These are phyloP conservation scores for Metschnikowia continentalis DNA, from an alignment of 805 yeast species.

Conservation along the genomic window DNA sequence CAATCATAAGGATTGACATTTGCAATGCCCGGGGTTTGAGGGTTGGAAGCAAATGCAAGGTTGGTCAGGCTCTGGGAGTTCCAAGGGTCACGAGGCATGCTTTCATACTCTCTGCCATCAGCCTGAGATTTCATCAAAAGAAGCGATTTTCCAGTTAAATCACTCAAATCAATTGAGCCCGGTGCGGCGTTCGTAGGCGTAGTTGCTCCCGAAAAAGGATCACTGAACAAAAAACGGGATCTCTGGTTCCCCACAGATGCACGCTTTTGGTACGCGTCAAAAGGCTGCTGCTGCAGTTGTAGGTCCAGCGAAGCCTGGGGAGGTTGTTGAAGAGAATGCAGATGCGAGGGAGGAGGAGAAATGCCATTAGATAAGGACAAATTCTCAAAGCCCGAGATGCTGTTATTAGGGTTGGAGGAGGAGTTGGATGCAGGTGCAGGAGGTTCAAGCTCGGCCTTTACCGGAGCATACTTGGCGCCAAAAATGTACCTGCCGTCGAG, in stretches of 20 bases:
- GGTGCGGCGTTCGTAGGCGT: slow-evolving; percentile 16
- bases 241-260: slow-evolving; percentile 55
- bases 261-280: slow-evolving; percentile 41
- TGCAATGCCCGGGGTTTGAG: slow-evolving; percentile 37
- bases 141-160: slow-evolving; percentile 39
- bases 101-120: slow-evolving; percentile 45
- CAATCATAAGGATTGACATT: slow-evolving; percentile 15
- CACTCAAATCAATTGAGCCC: slow-evolving; percentile 31
- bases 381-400: slow-evolving; percentile 18
- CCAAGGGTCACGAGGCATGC: slow-evolving; percentile 48
- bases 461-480: slow-evolving; percentile 33
- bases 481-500: slow-evolving; percentile 39
- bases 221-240: slow-evolving; percentile 67
- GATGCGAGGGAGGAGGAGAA: slow-evolving; percentile 30
- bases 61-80: slow-evolving; percentile 13
- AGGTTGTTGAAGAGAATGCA: slow-evolving; percentile 8
- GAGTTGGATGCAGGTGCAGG: slow-evolving; percentile 14
- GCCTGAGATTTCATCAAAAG: slow-evolving; percentile 44
- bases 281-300: slow-evolving; percentile 8
- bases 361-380: slow-evolving; percentile 27
- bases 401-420: slow-evolving; percentile 13
- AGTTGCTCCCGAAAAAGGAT: slow-evolving; percentile 41
- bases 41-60: slow-evolving; percentile 25
- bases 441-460: slow-evolving; percentile 34
- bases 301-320: slow-evolving; percentile 2